Evolutionary conservation across 202 grass and related monocot species (phyloP).

Genomic region (Brachypodium distachyon): DNA sequence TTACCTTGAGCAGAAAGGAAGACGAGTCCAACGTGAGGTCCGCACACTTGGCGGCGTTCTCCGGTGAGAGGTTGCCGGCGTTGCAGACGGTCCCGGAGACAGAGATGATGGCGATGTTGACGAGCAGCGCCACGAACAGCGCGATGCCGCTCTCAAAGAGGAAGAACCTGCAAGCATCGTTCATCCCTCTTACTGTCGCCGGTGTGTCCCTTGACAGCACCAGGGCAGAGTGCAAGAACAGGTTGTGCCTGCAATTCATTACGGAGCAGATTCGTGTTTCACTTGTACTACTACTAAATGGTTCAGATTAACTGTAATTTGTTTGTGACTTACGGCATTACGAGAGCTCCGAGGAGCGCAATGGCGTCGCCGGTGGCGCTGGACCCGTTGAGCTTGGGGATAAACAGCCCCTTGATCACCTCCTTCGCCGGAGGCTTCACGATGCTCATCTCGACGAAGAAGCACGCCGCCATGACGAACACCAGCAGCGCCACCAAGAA

Average conservation of each 20-base stretch:
- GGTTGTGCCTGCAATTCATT: constrained; percentile 60
- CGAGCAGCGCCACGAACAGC: constrained; percentile 72
- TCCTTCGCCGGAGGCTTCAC: constrained; percentile 70
- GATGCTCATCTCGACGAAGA: constrained; percentile 67
- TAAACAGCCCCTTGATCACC: constrained; percentile 74
- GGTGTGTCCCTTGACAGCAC: constrained; percentile 83
- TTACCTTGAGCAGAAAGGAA: constrained; percentile 82
- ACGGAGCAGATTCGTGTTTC: not conserved
- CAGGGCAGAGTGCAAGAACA: constrained; percentile 90
- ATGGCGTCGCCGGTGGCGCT: constrained; percentile 79
- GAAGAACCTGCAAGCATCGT: constrained; percentile 83
- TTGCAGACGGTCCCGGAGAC: constrained; percentile 71
- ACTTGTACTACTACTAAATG: too few species aligned
- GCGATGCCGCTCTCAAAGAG: constrained; percentile 81
- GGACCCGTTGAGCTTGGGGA: constrained; percentile 48
- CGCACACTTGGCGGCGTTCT: constrained; percentile 31
- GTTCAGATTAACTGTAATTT: not conserved
- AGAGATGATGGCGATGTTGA: constrained; percentile 72
- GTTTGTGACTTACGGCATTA: constrained; percentile 68
- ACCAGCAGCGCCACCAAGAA: constrained; percentile 56
- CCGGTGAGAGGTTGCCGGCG: constrained; percentile 25
- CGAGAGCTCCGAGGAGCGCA: constrained; percentile 78
- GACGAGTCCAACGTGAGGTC: constrained; percentile 63
- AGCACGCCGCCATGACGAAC: constrained; percentile 76
- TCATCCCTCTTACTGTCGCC: constrained; percentile 61